A percentile compares a stretch with the other conserved stretches of the same genome.
Evolutionary conservation across 371 early-diverging fungal species (phyloP).

Genomic region (Circinella umbellata): DNA sequence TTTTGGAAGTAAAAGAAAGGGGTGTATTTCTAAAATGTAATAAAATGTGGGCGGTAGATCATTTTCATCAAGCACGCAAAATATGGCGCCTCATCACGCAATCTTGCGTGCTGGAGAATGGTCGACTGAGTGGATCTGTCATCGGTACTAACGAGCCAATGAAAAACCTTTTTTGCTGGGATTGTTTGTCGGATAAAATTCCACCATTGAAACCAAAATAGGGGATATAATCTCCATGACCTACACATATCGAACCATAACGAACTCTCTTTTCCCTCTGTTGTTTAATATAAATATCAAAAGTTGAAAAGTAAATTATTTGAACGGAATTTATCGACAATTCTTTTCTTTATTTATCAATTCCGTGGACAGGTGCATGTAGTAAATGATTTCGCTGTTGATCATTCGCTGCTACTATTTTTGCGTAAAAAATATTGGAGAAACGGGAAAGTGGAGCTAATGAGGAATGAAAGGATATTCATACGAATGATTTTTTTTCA

Average conservation of each 20-base stretch:
- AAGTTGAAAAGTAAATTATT: too few species aligned
- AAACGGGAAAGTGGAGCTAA: too few species aligned
- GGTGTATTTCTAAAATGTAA: conserved; percentile 1
- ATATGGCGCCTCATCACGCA: conserved; percentile 20
- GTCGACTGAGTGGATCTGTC: conserved; percentile 1
- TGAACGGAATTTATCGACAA: too few species aligned
- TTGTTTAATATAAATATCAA: too few species aligned
- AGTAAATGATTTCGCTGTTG: too few species aligned
- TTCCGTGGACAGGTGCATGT: too few species aligned
- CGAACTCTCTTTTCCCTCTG: too few species aligned
- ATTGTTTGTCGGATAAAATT: conserved; percentile 5
- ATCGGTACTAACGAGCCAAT: conserved; percentile 6
- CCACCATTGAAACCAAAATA: not conserved
- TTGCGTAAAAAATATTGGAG: too few species aligned
- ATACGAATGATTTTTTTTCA: too few species aligned
- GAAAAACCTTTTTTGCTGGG: not conserved
- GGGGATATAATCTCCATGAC: not conserved
- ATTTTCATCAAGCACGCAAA: conserved; percentile 17
- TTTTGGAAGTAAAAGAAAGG: conserved; percentile 12
- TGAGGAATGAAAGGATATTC: too few species aligned
- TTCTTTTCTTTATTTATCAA: too few species aligned
- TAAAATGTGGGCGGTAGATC: conserved; percentile 5
- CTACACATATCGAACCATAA: not conserved
- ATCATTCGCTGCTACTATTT: too few species aligned
- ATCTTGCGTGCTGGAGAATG: conserved; percentile 13